Percentiles rank a stretch among this genome's conserved stretches.
Conservation (phyloP, 2,329 filamentous ascomycete genomes). For the Phyllosticta ampelicida region DNA sequence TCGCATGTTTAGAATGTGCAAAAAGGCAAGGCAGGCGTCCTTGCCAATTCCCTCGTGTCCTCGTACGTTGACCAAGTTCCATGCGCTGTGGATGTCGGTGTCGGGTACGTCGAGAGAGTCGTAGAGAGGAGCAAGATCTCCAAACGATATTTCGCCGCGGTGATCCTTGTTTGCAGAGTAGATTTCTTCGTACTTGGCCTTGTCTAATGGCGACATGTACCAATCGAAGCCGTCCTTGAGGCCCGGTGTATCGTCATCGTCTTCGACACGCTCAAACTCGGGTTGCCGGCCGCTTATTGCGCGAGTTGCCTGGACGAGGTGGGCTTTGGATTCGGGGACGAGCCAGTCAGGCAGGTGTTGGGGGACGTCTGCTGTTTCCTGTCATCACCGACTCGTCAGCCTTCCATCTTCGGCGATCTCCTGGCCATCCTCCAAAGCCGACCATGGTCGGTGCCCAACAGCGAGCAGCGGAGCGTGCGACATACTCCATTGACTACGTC, state of each 20-base stretch:
- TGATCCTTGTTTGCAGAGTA: constrained; percentile 85
- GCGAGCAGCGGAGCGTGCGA: constrained; percentile 11
- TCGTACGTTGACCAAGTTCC: constrained; percentile 95
- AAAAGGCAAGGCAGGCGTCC: constrained; percentile 85
- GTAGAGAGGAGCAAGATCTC: constrained; percentile 72
- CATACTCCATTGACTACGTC: constrained; percentile 88
- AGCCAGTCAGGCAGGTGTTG: constrained; percentile 84
- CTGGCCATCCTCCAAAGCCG: neutral
- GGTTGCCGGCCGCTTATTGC: constrained; percentile 63
- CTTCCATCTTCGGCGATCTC: neutral
- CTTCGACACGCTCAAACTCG: constrained; percentile 72
- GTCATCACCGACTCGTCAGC: constrained; percentile 2
- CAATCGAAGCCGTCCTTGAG: constrained; percentile 97
- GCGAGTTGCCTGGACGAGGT: constrained; percentile 31
- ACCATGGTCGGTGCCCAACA: neutral
- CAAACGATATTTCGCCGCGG: constrained; percentile 67
- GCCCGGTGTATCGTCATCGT: constrained; percentile 66
- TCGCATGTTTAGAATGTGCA: constrained; percentile 92
- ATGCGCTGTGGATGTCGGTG: constrained; percentile 77
- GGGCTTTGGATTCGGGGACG: constrained; percentile 65
- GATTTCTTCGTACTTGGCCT: constrained; percentile 92
- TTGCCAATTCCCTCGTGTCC: constrained; percentile 77
- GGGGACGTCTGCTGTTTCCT: constrained; percentile 82
- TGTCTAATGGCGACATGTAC: constrained; percentile 94
- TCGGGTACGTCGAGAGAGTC: constrained; percentile 63